Conservation (phyloP, 352 stramenopile genomes). For the Saprolegnia diclina region DNA sequence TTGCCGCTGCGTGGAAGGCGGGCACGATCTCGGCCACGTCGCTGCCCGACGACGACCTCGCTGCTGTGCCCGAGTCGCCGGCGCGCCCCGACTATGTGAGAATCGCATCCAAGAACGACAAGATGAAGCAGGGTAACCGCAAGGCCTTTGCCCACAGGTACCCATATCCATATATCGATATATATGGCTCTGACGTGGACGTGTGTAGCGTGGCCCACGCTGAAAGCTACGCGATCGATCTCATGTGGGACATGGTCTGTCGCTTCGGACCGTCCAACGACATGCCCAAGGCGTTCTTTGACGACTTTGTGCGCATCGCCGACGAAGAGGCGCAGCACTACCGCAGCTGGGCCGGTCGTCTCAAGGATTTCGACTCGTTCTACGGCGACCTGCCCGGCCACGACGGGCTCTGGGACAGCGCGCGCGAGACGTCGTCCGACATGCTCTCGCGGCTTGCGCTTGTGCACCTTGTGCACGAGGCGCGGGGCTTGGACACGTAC, state of each 20-base stretch:
- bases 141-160: constrained; percentile 47
- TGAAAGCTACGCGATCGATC: constrained; percentile 57
- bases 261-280: constrained; percentile 36
- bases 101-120: constrained; percentile 36
- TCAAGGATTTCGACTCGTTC: constrained; percentile 41
- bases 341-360: constrained; percentile 40
- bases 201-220: constrained; percentile 36
- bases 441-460: constrained; percentile 43
- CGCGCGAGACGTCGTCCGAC: constrained; percentile 37
- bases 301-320: constrained; percentile 53
- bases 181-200: background rate
- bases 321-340: constrained; percentile 51
- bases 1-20: constrained; percentile 36
- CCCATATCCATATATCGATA: background rate
- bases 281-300: constrained; percentile 46
- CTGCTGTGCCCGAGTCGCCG: constrained; percentile 40
- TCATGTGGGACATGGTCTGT: constrained; percentile 59
- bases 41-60: constrained; percentile 36
- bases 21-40: constrained; percentile 31
- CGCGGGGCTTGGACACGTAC: constrained; percentile 49
- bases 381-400: constrained; percentile 49
- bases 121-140: constrained; percentile 45
- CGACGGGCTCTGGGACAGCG: constrained; percentile 49
- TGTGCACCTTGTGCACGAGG: constrained; percentile 56
- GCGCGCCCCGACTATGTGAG: constrained; percentile 42